Conservation (phyloP, 1,284 basidiomycete genomes). For the Ganoderma meredithae region DNA sequence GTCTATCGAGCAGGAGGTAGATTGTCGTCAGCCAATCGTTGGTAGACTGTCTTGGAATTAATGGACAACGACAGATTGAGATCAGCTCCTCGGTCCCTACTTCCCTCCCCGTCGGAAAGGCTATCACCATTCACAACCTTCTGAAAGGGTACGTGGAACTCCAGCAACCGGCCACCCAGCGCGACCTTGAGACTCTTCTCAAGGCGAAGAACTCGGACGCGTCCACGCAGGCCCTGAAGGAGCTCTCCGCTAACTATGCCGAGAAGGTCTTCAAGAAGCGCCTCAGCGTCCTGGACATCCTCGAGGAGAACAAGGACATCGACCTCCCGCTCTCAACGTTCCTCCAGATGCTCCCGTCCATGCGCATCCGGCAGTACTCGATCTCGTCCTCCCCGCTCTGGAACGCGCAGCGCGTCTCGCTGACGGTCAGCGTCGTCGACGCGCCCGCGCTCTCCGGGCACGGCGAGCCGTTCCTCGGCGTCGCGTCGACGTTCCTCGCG, state of each 20-base stretch:
- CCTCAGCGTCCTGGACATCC: constrained; percentile 54
- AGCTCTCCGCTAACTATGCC: constrained; percentile 43
- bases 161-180: constrained; percentile 52
- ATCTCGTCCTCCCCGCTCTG: constrained; percentile 61
- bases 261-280: constrained; percentile 47
- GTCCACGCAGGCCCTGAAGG: constrained; percentile 35
- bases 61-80: constrained; percentile 41
- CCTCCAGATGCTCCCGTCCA: constrained; percentile 53
- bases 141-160: constrained; percentile 58
- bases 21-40: neutral
- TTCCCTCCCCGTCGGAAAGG: constrained; percentile 49
- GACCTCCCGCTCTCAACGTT: constrained; percentile 48
- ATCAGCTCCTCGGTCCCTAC: constrained; percentile 49
- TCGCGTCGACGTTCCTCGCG: constrained; percentile 57
- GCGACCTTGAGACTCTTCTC: constrained; percentile 44
- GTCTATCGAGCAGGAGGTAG: constrained; percentile 52
- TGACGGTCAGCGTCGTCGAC: constrained; percentile 55
- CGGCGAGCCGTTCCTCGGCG: constrained; percentile 51
- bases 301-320: constrained; percentile 51
- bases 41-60: neutral
- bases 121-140: constrained; percentile 47
- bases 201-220: constrained; percentile 31
- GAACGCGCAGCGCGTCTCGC: constrained; percentile 50
- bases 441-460: constrained; percentile 44
- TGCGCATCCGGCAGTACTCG: constrained; percentile 60